A percentile compares a stretch with the other conserved stretches of the same genome.
phyloP scores from a whole-genome alignment of 2,329 filamentous ascomycete genomes.

The Mycocentrospora acerina region DNA sequence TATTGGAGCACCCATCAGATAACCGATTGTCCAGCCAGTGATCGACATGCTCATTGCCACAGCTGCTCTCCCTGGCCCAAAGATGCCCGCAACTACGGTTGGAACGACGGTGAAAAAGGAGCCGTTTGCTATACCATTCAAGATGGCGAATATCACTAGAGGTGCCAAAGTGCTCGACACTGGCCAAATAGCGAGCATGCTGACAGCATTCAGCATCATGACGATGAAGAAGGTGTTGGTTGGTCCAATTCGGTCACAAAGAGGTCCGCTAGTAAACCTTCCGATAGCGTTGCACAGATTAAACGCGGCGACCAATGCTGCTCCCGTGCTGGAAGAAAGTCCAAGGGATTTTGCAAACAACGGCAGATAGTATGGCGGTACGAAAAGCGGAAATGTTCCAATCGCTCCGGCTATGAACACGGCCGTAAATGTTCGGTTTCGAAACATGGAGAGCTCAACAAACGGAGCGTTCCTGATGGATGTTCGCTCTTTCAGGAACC shows the following conservation, averaged over 20 bases:
- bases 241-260: constrained; percentile 34
- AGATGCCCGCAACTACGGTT: constrained; percentile 27
- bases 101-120: constrained; percentile 31
- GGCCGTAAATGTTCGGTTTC: constrained; percentile 18
- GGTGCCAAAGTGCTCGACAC: constrained; percentile 23
- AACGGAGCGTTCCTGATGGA: constrained; percentile 19
- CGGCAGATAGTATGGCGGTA: constrained; percentile 30
- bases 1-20: constrained; percentile 29
- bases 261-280: constrained; percentile 23
- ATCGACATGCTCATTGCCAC: constrained; percentile 31
- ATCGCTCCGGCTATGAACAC: constrained; percentile 25
- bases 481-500: constrained; percentile 25
- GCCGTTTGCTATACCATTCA: constrained; percentile 33
- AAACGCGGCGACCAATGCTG: constrained; percentile 27
- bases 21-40: constrained; percentile 27
- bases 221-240: constrained; percentile 34
- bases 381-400: constrained; percentile 30
- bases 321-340: constrained; percentile 22
- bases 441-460: constrained; percentile 28
- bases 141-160: constrained; percentile 22
- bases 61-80: constrained; percentile 26
- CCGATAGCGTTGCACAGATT: constrained; percentile 30
- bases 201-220: constrained; percentile 26
- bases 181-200: constrained; percentile 35
- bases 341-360: constrained; percentile 28